Evolutionary conservation across 306 rosid species (phyloP).

Genomic region (Corylus avellana): DNA sequence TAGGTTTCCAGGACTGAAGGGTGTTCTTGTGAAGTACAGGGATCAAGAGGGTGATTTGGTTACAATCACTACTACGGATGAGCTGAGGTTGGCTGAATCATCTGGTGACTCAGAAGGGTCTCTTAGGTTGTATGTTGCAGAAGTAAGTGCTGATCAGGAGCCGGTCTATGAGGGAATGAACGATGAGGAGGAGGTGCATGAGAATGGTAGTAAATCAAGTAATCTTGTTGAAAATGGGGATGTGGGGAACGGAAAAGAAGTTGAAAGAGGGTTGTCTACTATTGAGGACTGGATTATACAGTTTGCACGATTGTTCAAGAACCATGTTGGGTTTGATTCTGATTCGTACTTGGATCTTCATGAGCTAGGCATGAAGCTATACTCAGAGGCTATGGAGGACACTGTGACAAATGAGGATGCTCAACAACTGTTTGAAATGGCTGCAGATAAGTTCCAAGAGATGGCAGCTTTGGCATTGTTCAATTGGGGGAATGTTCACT

Average conservation of each 20-base stretch:
- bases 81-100: conserved; percentile 69
- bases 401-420: conserved; percentile 61
- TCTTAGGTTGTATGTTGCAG: conserved; percentile 57
- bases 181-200: conserved; percentile 28
- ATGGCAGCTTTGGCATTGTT: conserved; percentile 89
- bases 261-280: conserved; percentile 30
- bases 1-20: conserved; percentile 70
- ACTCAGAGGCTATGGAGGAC: conserved; percentile 89
- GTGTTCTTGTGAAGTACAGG: conserved; percentile 77
- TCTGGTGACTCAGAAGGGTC: conserved; percentile 54
- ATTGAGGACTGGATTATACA: conserved; percentile 93
- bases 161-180: conserved; percentile 57
- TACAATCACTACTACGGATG: conserved; percentile 70
- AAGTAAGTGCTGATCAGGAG: conserved; percentile 61
- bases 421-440: conserved; percentile 77
- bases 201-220: conserved; percentile 20
- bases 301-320: conserved; percentile 92
- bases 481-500: conserved; percentile 92
- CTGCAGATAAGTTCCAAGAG: conserved; percentile 86
- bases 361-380: conserved; percentile 81
- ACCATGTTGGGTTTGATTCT: conserved; percentile 92
- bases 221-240: conserved; percentile 40
- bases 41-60: conserved; percentile 93
- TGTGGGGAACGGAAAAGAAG: conserved; percentile 34
- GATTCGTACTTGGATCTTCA: conserved; percentile 86